Evolutionary conservation across 1,284 basidiomycete genomes (phyloP), one percentile per base, ranked within the genome.

Genomic region (Volvariella volvacea): DNA sequence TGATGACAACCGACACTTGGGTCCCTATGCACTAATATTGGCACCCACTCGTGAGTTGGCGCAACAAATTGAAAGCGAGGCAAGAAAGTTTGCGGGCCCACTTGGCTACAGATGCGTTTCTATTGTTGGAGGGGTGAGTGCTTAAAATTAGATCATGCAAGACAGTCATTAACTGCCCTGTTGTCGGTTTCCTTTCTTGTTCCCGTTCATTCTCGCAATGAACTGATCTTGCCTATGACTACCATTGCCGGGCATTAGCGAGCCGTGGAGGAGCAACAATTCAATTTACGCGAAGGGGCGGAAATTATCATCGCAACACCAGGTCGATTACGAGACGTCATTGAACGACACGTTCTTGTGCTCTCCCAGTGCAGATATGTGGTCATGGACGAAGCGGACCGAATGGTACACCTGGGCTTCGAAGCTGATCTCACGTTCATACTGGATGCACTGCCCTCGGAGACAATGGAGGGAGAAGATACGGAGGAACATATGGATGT

Each of bases 261-360:
- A 53, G 78, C 89, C 6, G 86, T 99, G 14, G 93, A 98, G 66
- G 95, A 98, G 60, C 96, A 99, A 62, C 92, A 95, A 59, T 94
- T 94, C 64, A 92, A 93, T 60, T 71, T 99, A 47, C 83, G 93
- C 8, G 87, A 97, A 58, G 95, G 95, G 45, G 93, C 93, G 1
- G 93, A 99, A 59, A 97, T 99, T 50, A 88, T 99, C 58, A 97
- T 99, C 52, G 96, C 95, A 19, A 99, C 95, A 0, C 96, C 96
- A 1, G 95, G 95, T 67, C 89, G 95, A 65, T 74, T 99, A 38
- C 95, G 96, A 66, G 96, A 99, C 63, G 91, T 97, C 51, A 85
- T 99, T 49, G 95, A 99, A 66, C 81, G 93, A 39, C 92, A 91
- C 61, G 91, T 98, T 40, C 74, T 99, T 28, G 94, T 99, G 30